phyloP scores from a whole-genome alignment of 2,329 filamentous ascomycete species.

The Arthrobotrys sphaeroides region DNA sequence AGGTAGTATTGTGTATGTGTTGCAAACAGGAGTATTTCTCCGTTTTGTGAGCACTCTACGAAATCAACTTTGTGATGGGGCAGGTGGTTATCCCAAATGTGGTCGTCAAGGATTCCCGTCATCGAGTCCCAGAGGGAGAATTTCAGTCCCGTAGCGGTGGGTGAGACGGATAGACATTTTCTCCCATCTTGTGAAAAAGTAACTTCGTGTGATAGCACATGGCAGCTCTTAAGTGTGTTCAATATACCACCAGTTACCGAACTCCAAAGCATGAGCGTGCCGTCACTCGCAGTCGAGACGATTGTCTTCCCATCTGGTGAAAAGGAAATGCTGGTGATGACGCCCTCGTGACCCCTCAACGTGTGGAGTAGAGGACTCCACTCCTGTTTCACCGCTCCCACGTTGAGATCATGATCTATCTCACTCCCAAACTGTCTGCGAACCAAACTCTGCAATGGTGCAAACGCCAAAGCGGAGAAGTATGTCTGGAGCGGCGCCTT shows the following conservation, averaged over 20 bases:
- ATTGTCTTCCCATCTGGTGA: background rate
- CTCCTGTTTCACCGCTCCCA: background rate
- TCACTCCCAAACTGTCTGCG: background rate
- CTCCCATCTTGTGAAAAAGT: background rate
- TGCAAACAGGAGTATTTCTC: background rate
- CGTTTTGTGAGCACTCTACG: background rate
- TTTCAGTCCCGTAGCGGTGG: background rate
- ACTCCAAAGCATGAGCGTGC: background rate
- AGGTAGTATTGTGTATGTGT: too few relatives aligned
- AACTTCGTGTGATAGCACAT: background rate
- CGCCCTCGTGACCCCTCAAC: background rate
- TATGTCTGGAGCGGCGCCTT: constrained; percentile 22
- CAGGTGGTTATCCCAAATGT: background rate
- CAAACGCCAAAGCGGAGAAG: constrained; percentile 4
- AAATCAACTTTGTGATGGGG: background rate
- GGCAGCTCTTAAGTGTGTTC: background rate
- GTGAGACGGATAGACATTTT: background rate
- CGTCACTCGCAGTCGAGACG: background rate
- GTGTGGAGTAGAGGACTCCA: constrained; percentile 2
- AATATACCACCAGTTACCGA: background rate
- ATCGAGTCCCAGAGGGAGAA: background rate
- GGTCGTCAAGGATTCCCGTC: background rate
- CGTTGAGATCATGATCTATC: background rate
- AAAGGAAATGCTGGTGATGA: background rate
- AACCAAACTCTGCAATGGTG: background rate